These are phyloP conservation scores for Lachnellula cervina DNA, from an alignment of 2,329 filamentous ascomycete species.

Conservation along the genomic window DNA sequence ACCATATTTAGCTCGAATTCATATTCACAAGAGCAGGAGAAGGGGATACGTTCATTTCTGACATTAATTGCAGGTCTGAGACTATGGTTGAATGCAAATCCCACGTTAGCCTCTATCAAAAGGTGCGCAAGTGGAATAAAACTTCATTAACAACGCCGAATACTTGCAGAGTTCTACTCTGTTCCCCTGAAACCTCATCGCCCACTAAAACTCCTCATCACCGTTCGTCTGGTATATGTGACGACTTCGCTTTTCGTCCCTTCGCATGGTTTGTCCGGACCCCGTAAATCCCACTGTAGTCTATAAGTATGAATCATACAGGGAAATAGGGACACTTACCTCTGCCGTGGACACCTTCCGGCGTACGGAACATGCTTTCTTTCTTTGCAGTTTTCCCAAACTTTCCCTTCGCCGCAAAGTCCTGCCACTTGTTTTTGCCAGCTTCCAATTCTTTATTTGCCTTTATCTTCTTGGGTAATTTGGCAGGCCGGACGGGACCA, in stretches of 20 bases:
- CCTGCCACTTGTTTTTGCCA: conserved; percentile 90
- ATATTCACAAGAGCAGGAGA: background rate
- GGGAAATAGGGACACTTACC: conserved; percentile 50
- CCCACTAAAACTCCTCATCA: conserved; percentile 51
- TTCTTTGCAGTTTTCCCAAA: conserved; percentile 66
- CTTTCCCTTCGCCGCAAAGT: conserved; percentile 78
- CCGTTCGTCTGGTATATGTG: conserved; percentile 79
- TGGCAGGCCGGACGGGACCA: conserved; percentile 54
- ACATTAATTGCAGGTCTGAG: conserved; percentile 2
- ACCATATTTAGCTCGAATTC: conserved; percentile 1
- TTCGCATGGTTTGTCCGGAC: conserved; percentile 92
- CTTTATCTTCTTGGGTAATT: conserved; percentile 82
- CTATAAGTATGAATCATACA: conserved; percentile 28
- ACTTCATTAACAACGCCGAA: conserved; percentile 29
- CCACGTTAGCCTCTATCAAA: conserved; percentile 41
- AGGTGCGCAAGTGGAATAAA: conserved; percentile 13
- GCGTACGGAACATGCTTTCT: conserved; percentile 95
- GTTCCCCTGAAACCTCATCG: background rate
- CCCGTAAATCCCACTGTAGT: conserved; percentile 85
- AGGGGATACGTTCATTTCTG: conserved; percentile 16
- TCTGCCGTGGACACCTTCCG: conserved; percentile 78
- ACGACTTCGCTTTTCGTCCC: conserved; percentile 75
- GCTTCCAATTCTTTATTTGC: conserved; percentile 87
- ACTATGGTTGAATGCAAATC: conserved; percentile 16
- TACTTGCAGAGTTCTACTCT: conserved; percentile 36